Evolutionary conservation across 805 yeast genomes (phyloP).

Genomic region (Kluyveromyces nonfermentans): DNA sequence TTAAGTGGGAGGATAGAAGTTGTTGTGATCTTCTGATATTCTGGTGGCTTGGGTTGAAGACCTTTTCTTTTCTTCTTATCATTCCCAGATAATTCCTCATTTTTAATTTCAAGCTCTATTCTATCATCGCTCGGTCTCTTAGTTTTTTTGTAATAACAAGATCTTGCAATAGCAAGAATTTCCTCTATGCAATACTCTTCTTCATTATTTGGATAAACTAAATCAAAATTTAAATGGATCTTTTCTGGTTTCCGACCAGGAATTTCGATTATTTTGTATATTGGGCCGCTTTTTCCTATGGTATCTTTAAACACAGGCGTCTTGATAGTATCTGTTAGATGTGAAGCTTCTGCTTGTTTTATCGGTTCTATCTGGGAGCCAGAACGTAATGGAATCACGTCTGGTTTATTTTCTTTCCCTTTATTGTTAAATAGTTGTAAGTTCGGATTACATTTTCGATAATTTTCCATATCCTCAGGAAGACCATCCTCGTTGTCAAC

Average conservation of each 20-base stretch:
- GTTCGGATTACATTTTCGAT: background rate
- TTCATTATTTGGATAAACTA: conserved; percentile 37
- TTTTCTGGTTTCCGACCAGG: conserved; percentile 56
- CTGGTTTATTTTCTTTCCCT: conserved; percentile 53
- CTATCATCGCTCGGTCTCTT: background rate
- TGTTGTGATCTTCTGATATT: conserved; percentile 16
- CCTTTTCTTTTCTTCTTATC: background rate
- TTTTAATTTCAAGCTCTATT: background rate
- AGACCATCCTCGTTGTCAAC: background rate
- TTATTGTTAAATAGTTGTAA: conserved; percentile 17
- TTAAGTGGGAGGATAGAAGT: conserved; percentile 39
- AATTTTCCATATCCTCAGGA: background rate
- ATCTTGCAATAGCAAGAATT: conserved; percentile 45
- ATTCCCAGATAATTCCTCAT: background rate
- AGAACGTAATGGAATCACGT: conserved; percentile 45
- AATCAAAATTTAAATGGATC: conserved; percentile 49
- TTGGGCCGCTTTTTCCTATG: conserved; percentile 29
- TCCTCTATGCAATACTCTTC: conserved; percentile 60
- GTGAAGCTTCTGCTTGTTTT: conserved; percentile 29
- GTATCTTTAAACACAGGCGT: conserved; percentile 34
- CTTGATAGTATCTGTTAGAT: conserved; percentile 14
- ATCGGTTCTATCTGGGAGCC: conserved; percentile 41
- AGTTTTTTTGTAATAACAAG: conserved; percentile 13
- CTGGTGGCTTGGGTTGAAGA: conserved; percentile 5
- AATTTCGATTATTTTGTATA: conserved; percentile 40